Conservation (phyloP, 805 yeast genomes). For the Candida coquimbonensis region DNA sequence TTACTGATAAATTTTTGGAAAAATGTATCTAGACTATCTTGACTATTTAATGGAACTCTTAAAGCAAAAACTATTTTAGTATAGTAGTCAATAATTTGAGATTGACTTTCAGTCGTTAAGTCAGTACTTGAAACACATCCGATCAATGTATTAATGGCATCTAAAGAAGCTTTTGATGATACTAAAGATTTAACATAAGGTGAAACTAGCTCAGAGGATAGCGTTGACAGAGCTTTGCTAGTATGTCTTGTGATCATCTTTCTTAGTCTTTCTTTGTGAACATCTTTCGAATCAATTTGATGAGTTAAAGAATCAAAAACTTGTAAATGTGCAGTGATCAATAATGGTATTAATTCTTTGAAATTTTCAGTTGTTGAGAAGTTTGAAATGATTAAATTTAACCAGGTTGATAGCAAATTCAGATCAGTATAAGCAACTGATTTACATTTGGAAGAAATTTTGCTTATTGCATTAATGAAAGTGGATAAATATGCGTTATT, state of each 20-base stretch:
- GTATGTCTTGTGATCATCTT: constrained; percentile 27
- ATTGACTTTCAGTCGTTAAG: constrained; percentile 16
- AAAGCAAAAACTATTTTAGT: constrained; percentile 37
- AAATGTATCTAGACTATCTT: constrained; percentile 37
- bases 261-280: constrained; percentile 35
- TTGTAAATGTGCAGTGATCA: constrained; percentile 30
- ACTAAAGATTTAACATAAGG: constrained; percentile 9
- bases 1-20: constrained; percentile 35
- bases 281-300: constrained; percentile 20
- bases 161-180: constrained; percentile 24
- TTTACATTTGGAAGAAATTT: constrained; percentile 23
- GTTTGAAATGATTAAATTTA: constrained; percentile 29
- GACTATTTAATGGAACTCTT: constrained; percentile 35
- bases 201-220: constrained; percentile 18
- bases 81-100: constrained; percentile 22
- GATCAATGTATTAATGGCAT: constrained; percentile 29
- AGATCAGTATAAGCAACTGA: constrained; percentile 52
- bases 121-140: constrained; percentile 28
- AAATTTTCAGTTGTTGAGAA: constrained; percentile 22
- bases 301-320: constrained; percentile 17
- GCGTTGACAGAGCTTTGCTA: constrained; percentile 15
- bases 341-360: constrained; percentile 23
- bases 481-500: constrained; percentile 5
- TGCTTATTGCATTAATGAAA: constrained; percentile 20
- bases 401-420: constrained; percentile 54